Evolutionary conservation across 805 yeast species (phyloP), one percentile per base, ranked within the genome.

Genomic region (Candida berthetii): DNA sequence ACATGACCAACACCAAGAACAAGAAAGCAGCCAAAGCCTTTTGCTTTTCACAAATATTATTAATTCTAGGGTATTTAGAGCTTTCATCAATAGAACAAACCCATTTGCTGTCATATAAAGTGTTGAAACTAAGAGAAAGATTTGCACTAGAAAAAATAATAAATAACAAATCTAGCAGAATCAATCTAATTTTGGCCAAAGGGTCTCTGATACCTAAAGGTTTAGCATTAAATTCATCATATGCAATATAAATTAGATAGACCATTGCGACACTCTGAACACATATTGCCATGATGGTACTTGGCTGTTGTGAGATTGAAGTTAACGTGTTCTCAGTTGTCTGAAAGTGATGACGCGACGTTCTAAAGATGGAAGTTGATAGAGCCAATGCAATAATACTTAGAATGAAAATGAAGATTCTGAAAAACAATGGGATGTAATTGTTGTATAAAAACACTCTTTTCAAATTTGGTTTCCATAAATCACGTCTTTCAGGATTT

Each of bases 131-230:
- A 31, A 91, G 69, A 4, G 97, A 80, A 41, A 91, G 62, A 58
- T 89, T 90, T 2, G 97, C 96, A 36, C 95, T 77, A 14, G 89
- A 80, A 55, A 90, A 86, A 18, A 91, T 89, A 47, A 93, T 87
- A 61, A 93, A 88, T 27, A 91, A 64, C 34, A 91, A 67, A 58
- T 93, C 99, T 50, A 89, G 68, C 68, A 89, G 68, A 45, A 91
- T 76, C 40, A 91, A 72, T 54, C 85, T 73, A 69, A 93, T 75
- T 58, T 93, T 93, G 19, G 85, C 87, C 45, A 77, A 68, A 0
- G 97, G 95, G 46, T 87, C 77, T 50, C 99, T 74, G 36, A 93
- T 69, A 0, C 99, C 99, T 38, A 93, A 61, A 0, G 98, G 99
- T 57, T 87, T 84, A 13, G 96, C 95, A 19, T 82, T 75, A 61